Evolutionary conservation across 2,329 filamentous ascomycete genomes (phyloP).

Genomic region (Aspergillus puulaauensis): DNA sequence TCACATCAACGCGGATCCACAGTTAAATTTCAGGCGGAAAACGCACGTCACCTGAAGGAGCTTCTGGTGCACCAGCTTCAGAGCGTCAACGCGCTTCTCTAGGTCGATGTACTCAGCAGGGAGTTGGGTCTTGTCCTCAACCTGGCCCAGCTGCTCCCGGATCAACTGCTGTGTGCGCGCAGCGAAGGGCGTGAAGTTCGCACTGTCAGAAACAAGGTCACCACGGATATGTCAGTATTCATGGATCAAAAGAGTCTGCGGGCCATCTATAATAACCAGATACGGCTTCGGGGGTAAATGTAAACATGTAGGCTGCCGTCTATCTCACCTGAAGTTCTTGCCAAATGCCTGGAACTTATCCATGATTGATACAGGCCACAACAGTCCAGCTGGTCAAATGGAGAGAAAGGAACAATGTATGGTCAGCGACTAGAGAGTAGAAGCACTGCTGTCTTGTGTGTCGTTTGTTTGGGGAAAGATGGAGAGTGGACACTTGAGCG

Average conservation of each 20-base stretch:
- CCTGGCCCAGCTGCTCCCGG: conserved; percentile 94
- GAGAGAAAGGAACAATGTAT: background rate
- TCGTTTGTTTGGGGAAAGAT: conserved; percentile 5
- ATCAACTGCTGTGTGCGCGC: conserved; percentile 95
- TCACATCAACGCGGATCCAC: background rate
- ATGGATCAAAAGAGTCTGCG: conserved; percentile 14
- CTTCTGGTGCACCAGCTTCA: conserved; percentile 96
- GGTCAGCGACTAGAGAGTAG: background rate
- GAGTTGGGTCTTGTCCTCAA: conserved; percentile 96
- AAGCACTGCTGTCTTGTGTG: background rate
- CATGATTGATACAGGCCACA: conserved; percentile 51
- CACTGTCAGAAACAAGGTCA: conserved; percentile 57
- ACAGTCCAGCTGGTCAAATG: conserved; percentile 2
- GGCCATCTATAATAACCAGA: background rate
- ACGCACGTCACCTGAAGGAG: conserved; percentile 93
- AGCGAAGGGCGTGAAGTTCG: conserved; percentile 86
- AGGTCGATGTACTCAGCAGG: conserved; percentile 97
- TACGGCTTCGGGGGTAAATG: background rate
- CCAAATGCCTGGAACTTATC: conserved; percentile 69
- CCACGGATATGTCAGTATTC: conserved; percentile 27
- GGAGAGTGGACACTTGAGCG: background rate
- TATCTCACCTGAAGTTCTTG: conserved; percentile 65
- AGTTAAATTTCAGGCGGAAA: background rate
- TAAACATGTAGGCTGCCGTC: conserved; percentile 12
- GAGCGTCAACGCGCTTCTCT: conserved; percentile 95